Evolutionary conservation across 1,139 yeast genomes (phyloP).

Genomic region (Schwanniomyces etchellsii): DNA sequence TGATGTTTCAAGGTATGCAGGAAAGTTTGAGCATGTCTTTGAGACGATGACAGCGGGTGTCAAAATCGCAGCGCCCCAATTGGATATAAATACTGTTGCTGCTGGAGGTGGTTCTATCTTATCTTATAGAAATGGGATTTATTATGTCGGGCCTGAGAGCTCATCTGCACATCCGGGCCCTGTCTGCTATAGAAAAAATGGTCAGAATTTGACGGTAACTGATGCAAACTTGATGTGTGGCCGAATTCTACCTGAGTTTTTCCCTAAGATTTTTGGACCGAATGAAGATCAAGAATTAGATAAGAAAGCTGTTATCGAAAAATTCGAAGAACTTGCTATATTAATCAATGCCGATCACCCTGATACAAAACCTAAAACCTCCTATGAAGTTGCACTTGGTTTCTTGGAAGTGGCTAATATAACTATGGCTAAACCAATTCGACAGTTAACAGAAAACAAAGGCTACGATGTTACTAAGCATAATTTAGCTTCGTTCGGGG

Average conservation of each 20-base stretch:
- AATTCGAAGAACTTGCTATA: conserved; percentile 35
- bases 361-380: conserved; percentile 15
- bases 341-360: conserved; percentile 35
- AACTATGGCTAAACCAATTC: conserved; percentile 17
- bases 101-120: conserved; percentile 57
- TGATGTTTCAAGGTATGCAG: conserved; percentile 44
- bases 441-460: conserved; percentile 17
- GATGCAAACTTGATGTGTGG: conserved; percentile 52
- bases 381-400: conserved; percentile 17
- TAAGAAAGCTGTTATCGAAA: conserved; percentile 26
- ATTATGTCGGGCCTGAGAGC: conserved; percentile 51
- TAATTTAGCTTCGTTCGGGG: conserved; percentile 16
- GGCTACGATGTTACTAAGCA: conserved; percentile 17
- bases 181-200: conserved; percentile 52
- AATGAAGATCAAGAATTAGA: conserved; percentile 45
- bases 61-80: conserved; percentile 51
- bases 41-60: conserved; percentile 53
- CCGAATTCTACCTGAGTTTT: conserved; percentile 41
- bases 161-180: conserved; percentile 59
- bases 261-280: conserved; percentile 52
- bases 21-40: conserved; percentile 45
- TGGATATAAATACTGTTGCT: conserved; percentile 54
- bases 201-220: conserved; percentile 52
- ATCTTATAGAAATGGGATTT: conserved; percentile 45
- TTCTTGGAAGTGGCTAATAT: conserved; percentile 17